A percentile compares a stretch with the other conserved stretches of the same genome.
Conservation (phyloP, 139 green algal genomes). For the Tetraselmis chui region DNA sequence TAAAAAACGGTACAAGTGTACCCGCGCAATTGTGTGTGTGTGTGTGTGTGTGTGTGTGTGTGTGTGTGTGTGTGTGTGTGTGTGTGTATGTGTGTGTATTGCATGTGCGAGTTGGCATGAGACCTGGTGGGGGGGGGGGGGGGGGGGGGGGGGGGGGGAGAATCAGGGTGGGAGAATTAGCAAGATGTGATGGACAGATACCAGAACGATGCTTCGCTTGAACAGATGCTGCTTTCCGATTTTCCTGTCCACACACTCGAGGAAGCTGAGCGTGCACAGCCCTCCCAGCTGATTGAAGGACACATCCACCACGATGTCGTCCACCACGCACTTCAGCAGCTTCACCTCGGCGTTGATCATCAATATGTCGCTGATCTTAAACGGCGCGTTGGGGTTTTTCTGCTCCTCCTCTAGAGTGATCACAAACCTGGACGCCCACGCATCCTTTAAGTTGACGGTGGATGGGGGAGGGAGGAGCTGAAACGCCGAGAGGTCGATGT, state of each 20-base stretch:
- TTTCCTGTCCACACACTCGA: slow-evolving; percentile 74
- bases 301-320: slow-evolving; percentile 95
- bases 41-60: too few relatives aligned
- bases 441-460: slow-evolving; percentile 36
- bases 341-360: slow-evolving; percentile 90
- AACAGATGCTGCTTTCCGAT: slow-evolving; percentile 81
- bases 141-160: neutral
- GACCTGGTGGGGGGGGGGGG: neutral
- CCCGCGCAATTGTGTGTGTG: too few relatives aligned
- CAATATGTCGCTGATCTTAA: slow-evolving; percentile 65
- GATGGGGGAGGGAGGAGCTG: slow-evolving; percentile 10
- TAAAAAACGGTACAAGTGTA: neutral
- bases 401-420: slow-evolving; percentile 60
- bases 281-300: slow-evolving; percentile 89
- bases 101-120: too few relatives aligned
- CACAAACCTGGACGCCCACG: slow-evolving; percentile 56
- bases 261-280: slow-evolving; percentile 85
- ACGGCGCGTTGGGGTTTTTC: slow-evolving; percentile 38
- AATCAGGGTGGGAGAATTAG: too few relatives aligned
- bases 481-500: slow-evolving; percentile 94
- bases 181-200: too few relatives aligned
- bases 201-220: slow-evolving; percentile 91
- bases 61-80: too few relatives aligned
- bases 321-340: slow-evolving; percentile 91
- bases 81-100: too few relatives aligned